Evolutionary conservation across 306 rosid genomes (phyloP).

Genomic region (Lathyrus sativus): DNA sequence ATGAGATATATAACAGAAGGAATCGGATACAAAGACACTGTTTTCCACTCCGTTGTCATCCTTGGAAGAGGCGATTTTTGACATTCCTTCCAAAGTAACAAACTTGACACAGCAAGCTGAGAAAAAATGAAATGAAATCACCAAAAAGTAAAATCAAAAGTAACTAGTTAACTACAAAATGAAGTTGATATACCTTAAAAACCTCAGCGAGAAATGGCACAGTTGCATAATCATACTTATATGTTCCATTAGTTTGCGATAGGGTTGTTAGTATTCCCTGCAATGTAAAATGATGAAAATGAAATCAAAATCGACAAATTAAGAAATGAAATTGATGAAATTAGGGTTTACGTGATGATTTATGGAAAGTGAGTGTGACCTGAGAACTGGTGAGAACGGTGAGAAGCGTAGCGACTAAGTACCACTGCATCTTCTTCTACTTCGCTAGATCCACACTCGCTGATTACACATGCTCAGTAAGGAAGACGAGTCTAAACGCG

Average conservation of each 20-base stretch:
- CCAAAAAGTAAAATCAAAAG: slow-evolving; percentile 6
- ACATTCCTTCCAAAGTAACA: slow-evolving; percentile 77
- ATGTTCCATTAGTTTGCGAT: slow-evolving; percentile 75
- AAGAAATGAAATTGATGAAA: slow-evolving; percentile 10
- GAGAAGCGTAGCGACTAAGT: slow-evolving; percentile 50
- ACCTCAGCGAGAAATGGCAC: slow-evolving; percentile 90
- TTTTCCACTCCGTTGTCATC: slow-evolving; percentile 91
- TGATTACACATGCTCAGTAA: no score
- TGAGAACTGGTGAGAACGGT: slow-evolving; percentile 56
- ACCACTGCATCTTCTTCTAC: slow-evolving; percentile 54
- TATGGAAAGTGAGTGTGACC: slow-evolving; percentile 10
- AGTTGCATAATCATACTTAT: slow-evolving; percentile 87
- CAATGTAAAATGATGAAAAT: not conserved
- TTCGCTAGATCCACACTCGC: slow-evolving; percentile 39
- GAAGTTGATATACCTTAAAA: slow-evolving; percentile 60
- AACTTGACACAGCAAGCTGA: slow-evolving; percentile 85
- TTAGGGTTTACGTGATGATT: slow-evolving; percentile 8
- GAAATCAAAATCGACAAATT: not conserved
- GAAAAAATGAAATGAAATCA: not conserved
- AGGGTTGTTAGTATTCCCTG: slow-evolving; percentile 92
- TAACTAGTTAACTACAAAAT: not conserved
- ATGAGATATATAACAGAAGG: slow-evolving; percentile 84
- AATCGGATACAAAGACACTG: slow-evolving; percentile 67
- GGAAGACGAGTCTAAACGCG: slow-evolving; percentile 31
- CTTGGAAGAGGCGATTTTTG: slow-evolving; percentile 57